phyloP scores from a whole-genome alignment of 768 basidiomycete genomes.

The Ramaria rubella region DNA sequence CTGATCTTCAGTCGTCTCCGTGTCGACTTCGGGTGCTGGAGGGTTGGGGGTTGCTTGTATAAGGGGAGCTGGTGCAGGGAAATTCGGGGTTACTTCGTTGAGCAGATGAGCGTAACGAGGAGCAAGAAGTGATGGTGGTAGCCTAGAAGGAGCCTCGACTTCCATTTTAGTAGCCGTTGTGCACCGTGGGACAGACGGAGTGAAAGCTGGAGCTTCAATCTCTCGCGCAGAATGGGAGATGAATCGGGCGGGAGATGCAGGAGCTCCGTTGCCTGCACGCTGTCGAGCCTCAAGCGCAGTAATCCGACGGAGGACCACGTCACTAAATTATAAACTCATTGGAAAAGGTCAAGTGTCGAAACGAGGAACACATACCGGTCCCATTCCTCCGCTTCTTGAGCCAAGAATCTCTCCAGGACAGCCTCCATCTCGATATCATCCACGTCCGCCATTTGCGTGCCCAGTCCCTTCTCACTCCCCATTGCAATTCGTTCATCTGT shows the following conservation, averaged over 20 bases:
- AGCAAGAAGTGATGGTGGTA: conserved; percentile 39
- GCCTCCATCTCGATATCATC: conserved; percentile 46
- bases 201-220: conserved; percentile 49
- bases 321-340: conserved; percentile 30
- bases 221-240: conserved; percentile 18
- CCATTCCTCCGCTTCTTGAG: conserved; percentile 39
- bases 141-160: conserved; percentile 13
- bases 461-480: conserved; percentile 27
- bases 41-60: not conserved
- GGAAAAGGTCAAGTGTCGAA: not conserved
- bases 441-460: conserved; percentile 41
- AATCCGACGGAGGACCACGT: conserved; percentile 44
- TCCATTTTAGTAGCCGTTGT: not conserved
- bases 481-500: conserved; percentile 59
- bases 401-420: conserved; percentile 54
- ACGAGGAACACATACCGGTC: conserved; percentile 23
- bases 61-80: not conserved
- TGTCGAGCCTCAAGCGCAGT: conserved; percentile 57
- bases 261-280: conserved; percentile 47
- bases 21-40: not conserved
- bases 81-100: conserved; percentile 41
- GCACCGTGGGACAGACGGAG: conserved; percentile 24
- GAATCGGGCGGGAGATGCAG: conserved; percentile 38
- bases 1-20: not conserved
- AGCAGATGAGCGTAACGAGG: conserved; percentile 54